Conservation (phyloP, 2,329 filamentous ascomycete species). For the Aspergillus quadricinctus region DNA sequence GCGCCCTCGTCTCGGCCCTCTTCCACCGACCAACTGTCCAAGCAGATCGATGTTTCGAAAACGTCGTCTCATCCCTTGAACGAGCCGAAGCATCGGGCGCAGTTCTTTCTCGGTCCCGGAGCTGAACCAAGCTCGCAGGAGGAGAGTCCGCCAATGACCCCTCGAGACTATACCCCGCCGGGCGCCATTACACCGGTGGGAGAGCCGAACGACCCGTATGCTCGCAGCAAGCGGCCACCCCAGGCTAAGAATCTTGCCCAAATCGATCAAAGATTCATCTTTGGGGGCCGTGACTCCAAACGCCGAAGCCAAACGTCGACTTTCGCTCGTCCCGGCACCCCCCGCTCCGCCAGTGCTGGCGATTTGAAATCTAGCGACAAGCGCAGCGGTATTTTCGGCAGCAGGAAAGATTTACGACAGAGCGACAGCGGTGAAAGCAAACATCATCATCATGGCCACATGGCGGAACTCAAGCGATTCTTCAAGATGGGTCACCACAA, state of each 20-base stretch:
- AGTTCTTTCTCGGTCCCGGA: constrained; percentile 55
- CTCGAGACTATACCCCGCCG: constrained; percentile 53
- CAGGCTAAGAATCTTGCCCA: constrained; percentile 61
- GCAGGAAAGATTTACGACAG: constrained; percentile 49
- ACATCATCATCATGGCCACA: constrained; percentile 59
- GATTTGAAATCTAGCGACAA: constrained; percentile 46
- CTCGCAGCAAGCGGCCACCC: constrained; percentile 71
- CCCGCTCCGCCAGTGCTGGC: constrained; percentile 43
- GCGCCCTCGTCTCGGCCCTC: constrained; percentile 38
- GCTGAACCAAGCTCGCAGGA: constrained; percentile 55
- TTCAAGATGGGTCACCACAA: constrained; percentile 76
- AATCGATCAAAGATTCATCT: constrained; percentile 80
- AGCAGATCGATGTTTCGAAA: constrained; percentile 43
- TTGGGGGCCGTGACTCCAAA: constrained; percentile 68
- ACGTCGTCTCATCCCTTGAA: constrained; percentile 40
- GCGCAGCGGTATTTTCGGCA: constrained; percentile 52
- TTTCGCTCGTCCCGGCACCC: constrained; percentile 40
- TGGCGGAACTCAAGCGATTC: constrained; percentile 94
- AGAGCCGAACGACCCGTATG: constrained; percentile 79
- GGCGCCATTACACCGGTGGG: constrained; percentile 74
- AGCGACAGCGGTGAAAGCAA: constrained; percentile 46
- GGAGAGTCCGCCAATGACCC: constrained; percentile 59
- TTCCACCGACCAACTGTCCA: constrained; percentile 39
- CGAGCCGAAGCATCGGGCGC: constrained; percentile 47
- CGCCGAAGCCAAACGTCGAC: constrained; percentile 54